Evolutionary conservation across 768 basidiomycete genomes (phyloP), one percentile per base, ranked within the genome.

Genomic region (Rhizopogon roseolus): DNA sequence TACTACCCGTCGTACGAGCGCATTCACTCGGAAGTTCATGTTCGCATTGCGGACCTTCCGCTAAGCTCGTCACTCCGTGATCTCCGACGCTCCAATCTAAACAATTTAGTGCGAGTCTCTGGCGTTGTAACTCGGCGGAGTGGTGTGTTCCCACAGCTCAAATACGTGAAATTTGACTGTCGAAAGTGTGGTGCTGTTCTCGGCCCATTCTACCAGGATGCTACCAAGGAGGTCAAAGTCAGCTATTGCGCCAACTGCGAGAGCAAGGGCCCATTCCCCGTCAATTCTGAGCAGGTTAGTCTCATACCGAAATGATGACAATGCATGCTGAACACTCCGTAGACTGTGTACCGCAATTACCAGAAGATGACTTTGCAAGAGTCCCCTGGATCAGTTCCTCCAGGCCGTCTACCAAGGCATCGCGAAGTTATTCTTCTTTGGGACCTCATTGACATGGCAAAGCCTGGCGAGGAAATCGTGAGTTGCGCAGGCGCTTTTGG

Each of bases 141-240:
- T 8, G 96, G 97, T 9, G 95, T 99, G 9, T 98, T 98, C 71
- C 97, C 97, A n/a, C 97, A 99, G 69, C 76, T 99, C 55, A 98
- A 99, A 74, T 97, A 98, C 64, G 95, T 99, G 69, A 98, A 98
- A 68, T 99, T 99, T 63, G 93, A 98, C 68, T 99, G 97, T 71
- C 81, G 81, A 52, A 98, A 96, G 68, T 99, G 97, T 62, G 88
- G 89, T 16, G 89, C 86, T n/a, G 84, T 92, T 27, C 77, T 98
- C 14, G 97, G 97, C 13, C 97, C 97, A 1, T 98, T 98, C 76
- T 96, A 93, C 68, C 97, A 99, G 75, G 97, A 98, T 70, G 92
- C 93, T 6, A 88, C 87, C 37, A 90, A 84, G 71, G 97, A 99
- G 68, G 86, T 98, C 54, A 90, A 81, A 70, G 88, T 98, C 68